Percentiles rank a stretch among this genome's conserved stretches.
These are phyloP conservation scores for Suillus cothurnatus DNA, from an alignment of 768 basidiomycete species.

Conservation along the genomic window DNA sequence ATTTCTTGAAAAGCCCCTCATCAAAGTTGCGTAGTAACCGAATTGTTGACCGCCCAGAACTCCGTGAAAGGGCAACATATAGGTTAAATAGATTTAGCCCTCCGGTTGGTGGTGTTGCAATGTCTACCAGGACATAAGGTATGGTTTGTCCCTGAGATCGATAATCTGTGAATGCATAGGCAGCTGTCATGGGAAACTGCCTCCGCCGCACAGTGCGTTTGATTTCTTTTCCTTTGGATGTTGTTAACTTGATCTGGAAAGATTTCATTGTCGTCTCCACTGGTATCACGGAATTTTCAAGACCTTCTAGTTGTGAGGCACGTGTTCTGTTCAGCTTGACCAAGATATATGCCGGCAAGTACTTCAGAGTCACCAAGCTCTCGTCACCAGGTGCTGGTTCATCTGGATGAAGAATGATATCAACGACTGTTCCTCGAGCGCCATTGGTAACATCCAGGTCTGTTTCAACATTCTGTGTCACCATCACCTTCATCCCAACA, in stretches of 20 bases:
- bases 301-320: conserved; percentile 25
- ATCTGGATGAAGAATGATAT: too few relatives aligned
- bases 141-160: conserved; percentile 46
- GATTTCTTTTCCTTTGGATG: conserved; percentile 11
- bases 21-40: conserved; percentile 34
- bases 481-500: conserved; percentile 34
- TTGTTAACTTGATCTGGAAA: conserved; percentile 17
- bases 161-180: conserved; percentile 48
- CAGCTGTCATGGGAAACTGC: conserved; percentile 39
- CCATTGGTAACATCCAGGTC: background rate
- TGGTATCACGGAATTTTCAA: conserved; percentile 35
- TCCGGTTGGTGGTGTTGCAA: conserved; percentile 36
- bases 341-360: too few relatives aligned
- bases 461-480: conserved; percentile 19
- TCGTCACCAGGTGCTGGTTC: too few relatives aligned
- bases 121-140: conserved; percentile 37
- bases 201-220: background rate
- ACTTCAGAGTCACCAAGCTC: too few relatives aligned
- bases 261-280: conserved; percentile 25
- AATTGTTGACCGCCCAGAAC: conserved; percentile 30
- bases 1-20: background rate
- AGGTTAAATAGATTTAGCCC: conserved; percentile 38
- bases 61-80: conserved; percentile 43
- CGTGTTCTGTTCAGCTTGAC: conserved; percentile 28
- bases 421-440: too few relatives aligned